phyloP scores from a whole-genome alignment of 176 grass and related monocot species.

The Avena eriantha region DNA sequence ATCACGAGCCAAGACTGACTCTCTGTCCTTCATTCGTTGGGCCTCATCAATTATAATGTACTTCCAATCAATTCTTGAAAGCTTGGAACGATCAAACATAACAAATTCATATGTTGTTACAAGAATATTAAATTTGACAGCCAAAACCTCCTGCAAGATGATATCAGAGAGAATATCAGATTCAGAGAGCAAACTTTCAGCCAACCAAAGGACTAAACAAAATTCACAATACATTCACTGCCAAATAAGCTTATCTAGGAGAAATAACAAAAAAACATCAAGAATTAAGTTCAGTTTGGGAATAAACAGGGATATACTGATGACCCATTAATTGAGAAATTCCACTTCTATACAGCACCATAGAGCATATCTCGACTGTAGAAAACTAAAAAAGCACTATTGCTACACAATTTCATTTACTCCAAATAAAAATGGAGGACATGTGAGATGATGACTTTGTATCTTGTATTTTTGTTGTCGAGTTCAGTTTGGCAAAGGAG shows the following conservation, averaged over 20 bases:
- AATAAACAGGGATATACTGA: slow-evolving; percentile 27
- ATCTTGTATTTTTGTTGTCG: background rate
- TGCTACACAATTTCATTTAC: background rate
- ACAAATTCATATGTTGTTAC: slow-evolving; percentile 99
- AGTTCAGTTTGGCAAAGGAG: background rate
- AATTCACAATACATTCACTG: background rate
- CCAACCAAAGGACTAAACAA: background rate
- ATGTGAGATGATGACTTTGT: background rate
- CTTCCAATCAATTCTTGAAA: slow-evolving; percentile 98
- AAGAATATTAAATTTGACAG: slow-evolving; percentile 98
- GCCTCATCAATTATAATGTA: slow-evolving; percentile 99
- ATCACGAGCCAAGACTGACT: slow-evolving; percentile 95
- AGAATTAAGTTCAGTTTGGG: background rate
- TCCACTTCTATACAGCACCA: background rate
- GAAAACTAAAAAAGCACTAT: slow-evolving; percentile 1
- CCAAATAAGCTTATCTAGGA: slow-evolving; percentile 11
- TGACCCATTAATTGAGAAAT: slow-evolving; percentile 5
- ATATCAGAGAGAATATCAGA: slow-evolving; percentile 39
- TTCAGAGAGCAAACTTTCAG: background rate
- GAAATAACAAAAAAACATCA: background rate
- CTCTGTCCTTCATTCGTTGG: slow-evolving; percentile 97
- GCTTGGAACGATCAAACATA: slow-evolving; percentile 98
- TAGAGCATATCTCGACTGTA: background rate
- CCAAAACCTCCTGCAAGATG: slow-evolving; percentile 77
- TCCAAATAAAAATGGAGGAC: background rate